Conservation (phyloP, 1,284 basidiomycete genomes). For the Rhodofomes roseus region DNA sequence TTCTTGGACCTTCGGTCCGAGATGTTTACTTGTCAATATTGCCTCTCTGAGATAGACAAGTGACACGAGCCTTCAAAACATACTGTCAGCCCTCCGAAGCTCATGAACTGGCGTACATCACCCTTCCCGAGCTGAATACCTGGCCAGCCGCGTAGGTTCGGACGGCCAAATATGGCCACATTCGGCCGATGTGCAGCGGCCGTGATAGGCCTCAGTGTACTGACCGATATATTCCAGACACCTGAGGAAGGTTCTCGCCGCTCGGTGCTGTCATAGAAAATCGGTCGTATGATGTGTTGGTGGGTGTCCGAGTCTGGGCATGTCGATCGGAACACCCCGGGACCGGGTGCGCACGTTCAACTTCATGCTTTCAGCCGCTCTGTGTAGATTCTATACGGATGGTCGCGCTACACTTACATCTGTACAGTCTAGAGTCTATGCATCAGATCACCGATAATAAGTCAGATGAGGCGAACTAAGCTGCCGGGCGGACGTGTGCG, state of each 20-base stretch:
- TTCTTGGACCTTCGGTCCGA: neutral
- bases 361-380: too few species aligned
- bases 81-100: too few species aligned
- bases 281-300: neutral
- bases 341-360: neutral
- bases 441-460: neutral
- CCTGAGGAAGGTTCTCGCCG: neutral
- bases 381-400: neutral
- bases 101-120: too few species aligned
- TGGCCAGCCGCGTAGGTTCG: neutral
- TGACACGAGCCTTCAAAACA: too few species aligned
- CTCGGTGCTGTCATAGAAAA: neutral
- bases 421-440: neutral
- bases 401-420: neutral
- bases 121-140: too few species aligned
- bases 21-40: too few species aligned
- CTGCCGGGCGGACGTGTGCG: neutral
- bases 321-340: neutral
- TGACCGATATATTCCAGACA: neutral
- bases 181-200: neutral
- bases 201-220: neutral
- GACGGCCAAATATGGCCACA: neutral
- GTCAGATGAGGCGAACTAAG: neutral
- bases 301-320: neutral
- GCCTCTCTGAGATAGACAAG: too few species aligned